phyloP scores from a whole-genome alignment of 176 grass and related monocot species.

The Carex myosuroides region DNA sequence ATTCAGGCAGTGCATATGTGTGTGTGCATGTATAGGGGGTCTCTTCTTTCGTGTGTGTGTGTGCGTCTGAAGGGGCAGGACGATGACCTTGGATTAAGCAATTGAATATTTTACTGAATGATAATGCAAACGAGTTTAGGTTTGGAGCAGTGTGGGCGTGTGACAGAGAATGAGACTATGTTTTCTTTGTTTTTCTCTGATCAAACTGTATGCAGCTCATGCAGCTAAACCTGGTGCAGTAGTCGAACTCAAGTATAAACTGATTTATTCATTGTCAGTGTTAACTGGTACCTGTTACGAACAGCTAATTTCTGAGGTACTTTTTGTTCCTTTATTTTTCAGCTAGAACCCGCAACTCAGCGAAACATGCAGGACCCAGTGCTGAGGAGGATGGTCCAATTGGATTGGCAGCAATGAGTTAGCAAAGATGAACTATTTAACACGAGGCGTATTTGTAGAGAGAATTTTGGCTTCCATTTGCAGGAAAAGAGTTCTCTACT shows the following conservation, averaged over 20 bases:
- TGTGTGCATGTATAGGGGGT: neutral
- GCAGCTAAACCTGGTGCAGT: neutral
- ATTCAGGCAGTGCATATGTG: neutral
- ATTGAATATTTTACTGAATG: neutral
- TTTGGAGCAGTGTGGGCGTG: neutral
- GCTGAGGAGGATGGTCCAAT: constrained; percentile 63
- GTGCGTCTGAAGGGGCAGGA: too few species aligned
- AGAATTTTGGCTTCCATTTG: neutral
- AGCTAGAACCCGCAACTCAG: constrained; percentile 55
- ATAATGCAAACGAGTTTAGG: neutral
- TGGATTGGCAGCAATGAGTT: constrained; percentile 72
- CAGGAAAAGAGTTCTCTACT: neutral
- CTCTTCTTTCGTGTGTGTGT: neutral
- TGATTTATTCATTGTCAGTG: neutral
- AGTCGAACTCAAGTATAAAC: neutral
- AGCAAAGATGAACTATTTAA: neutral
- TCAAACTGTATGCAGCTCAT: neutral
- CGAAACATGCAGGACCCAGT: constrained; percentile 31
- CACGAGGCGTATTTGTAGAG: neutral
- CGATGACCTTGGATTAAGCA: neutral
- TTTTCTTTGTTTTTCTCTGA: neutral
- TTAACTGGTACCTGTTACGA: constrained; percentile 6
- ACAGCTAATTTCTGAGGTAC: neutral
- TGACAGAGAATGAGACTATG: neutral
- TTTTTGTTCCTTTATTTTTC: constrained; percentile 22